Conservation (phyloP, 108 stramenopile species). For the Pseudonitzschia delicatissima region DNA sequence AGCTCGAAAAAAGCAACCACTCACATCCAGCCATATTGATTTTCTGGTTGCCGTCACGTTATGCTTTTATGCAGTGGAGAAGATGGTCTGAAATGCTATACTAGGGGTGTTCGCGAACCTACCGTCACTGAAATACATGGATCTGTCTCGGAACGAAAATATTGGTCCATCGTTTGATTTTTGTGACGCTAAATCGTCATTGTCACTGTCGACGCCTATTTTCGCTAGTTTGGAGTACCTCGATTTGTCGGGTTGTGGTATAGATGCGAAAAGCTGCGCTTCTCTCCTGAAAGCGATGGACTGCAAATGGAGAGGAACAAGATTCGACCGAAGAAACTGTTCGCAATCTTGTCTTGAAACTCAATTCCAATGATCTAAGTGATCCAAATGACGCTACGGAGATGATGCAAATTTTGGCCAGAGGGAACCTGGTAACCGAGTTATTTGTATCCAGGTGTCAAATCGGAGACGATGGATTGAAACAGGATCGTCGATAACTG, state of each 20-base stretch:
- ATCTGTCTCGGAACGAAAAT: conserved; percentile 47
- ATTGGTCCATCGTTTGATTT: conserved; percentile 28
- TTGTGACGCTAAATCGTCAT: conserved; percentile 9
- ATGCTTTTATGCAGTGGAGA: too few relatives aligned
- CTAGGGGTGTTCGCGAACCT: conserved; percentile 32
- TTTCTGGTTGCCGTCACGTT: too few relatives aligned
- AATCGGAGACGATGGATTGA: conserved; percentile 47
- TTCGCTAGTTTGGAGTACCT: conserved; percentile 29
- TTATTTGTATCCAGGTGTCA: conserved; percentile 17
- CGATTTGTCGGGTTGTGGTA: conserved; percentile 47
- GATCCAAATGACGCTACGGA: not conserved
- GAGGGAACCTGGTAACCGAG: not conserved
- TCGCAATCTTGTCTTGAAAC: conserved; percentile 5
- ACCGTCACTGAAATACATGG: conserved; percentile 20
- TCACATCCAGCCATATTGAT: too few relatives aligned
- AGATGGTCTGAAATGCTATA: too few relatives aligned
- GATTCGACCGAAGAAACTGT: not conserved
- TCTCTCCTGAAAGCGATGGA: conserved; percentile 12
- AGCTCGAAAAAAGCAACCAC: too few relatives aligned
- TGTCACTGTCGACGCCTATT: not conserved
- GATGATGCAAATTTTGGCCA: not conserved
- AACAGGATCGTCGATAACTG: conserved; percentile 21
- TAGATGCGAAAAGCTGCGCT: conserved; percentile 26
- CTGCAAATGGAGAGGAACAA: not conserved
- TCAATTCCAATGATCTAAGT: conserved; percentile 7